phyloP scores from a whole-genome alignment of 495 filamentous ascomycete genomes.

The Penicillium ucsense region DNA sequence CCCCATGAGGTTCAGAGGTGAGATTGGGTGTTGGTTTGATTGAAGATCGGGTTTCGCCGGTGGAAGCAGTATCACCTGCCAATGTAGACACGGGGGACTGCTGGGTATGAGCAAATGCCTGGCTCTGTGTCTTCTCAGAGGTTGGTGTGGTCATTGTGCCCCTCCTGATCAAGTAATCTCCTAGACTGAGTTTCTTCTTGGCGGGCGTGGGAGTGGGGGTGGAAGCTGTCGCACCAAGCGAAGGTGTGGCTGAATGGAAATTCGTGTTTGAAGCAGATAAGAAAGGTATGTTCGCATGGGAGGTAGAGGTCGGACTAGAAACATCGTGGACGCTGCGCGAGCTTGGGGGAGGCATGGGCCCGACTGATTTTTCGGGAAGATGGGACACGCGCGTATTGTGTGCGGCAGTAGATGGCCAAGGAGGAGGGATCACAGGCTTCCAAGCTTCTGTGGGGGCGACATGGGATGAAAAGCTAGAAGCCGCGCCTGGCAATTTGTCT shows the following conservation, averaged over 20 bases:
- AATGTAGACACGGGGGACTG: constrained; percentile 17
- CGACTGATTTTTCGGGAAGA: constrained; percentile 21
- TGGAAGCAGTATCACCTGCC: constrained; percentile 1
- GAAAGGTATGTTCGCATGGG: constrained; percentile 25
- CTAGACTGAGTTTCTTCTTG: constrained; percentile 59
- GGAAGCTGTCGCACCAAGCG: constrained; percentile 25
- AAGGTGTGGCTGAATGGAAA: constrained; percentile 10
- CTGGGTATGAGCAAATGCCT: constrained; percentile 12
- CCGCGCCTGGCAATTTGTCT: constrained; percentile 6
- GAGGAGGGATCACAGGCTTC: constrained; percentile 23
- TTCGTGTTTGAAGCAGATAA: constrained; percentile 20
- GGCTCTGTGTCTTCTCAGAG: constrained; percentile 25
- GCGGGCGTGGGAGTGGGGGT: constrained; percentile 46
- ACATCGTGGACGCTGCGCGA: constrained; percentile 2
- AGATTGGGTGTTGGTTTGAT: constrained; percentile 7
- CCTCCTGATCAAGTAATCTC: constrained; percentile 50
- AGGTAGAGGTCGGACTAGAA: constrained; percentile 24
- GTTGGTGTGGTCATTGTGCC: constrained; percentile 31
- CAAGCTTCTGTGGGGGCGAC: constrained; percentile 12
- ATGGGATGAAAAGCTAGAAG: not conserved
- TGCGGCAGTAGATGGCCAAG: constrained; percentile 31
- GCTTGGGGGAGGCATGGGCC: constrained; percentile 30
- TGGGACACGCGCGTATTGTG: constrained; percentile 27
- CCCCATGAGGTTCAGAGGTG: constrained; percentile 12
- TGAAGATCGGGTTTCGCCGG: constrained; percentile 9